phyloP scores from a whole-genome alignment of 495 filamentous ascomycete species.

The Collariella sp. region DNA sequence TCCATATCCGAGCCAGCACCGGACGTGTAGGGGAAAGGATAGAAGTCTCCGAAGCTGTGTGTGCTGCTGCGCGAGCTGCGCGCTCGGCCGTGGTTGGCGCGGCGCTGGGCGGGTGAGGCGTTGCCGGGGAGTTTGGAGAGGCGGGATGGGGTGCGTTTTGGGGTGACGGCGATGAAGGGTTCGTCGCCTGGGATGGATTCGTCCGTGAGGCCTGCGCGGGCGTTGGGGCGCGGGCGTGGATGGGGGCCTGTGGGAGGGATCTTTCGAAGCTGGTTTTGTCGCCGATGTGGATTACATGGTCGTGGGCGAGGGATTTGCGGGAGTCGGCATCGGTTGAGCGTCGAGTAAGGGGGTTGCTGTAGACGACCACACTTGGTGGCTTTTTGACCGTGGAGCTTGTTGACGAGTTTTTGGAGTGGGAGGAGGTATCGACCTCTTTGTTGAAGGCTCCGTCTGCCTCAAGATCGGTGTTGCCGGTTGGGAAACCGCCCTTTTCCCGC shows the following conservation, averaged over 20 bases:
- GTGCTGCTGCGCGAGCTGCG: slow-evolving; percentile 37
- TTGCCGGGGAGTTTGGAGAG: slow-evolving; percentile 35
- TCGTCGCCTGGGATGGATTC: slow-evolving; percentile 42
- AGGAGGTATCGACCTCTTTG: slow-evolving; percentile 17
- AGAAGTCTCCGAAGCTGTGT: slow-evolving; percentile 33
- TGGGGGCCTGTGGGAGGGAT: slow-evolving; percentile 34
- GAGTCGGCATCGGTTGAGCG: slow-evolving; percentile 30
- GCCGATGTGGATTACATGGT: slow-evolving; percentile 10
- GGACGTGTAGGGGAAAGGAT: not conserved
- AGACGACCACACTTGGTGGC: slow-evolving; percentile 40
- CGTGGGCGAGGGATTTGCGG: slow-evolving; percentile 24
- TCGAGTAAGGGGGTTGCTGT: slow-evolving; percentile 27
- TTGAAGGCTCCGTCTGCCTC: slow-evolving; percentile 15
- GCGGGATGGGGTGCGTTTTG: slow-evolving; percentile 34
- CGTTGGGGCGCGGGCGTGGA: slow-evolving; percentile 40
- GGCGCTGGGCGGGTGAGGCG: slow-evolving; percentile 19
- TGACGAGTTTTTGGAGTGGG: slow-evolving; percentile 31
- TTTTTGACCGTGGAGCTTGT: slow-evolving; percentile 31
- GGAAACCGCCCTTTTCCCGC: slow-evolving; percentile 16
- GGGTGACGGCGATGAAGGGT: slow-evolving; percentile 32
- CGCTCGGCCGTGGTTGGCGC: slow-evolving; percentile 22
- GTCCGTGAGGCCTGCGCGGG: slow-evolving; percentile 40
- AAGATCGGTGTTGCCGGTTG: slow-evolving; percentile 14
- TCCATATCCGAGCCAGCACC: slow-evolving; percentile 15
- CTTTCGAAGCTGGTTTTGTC: slow-evolving; percentile 33